Conservation (phyloP, 306 rosid species). For the Senna tora region DNA sequence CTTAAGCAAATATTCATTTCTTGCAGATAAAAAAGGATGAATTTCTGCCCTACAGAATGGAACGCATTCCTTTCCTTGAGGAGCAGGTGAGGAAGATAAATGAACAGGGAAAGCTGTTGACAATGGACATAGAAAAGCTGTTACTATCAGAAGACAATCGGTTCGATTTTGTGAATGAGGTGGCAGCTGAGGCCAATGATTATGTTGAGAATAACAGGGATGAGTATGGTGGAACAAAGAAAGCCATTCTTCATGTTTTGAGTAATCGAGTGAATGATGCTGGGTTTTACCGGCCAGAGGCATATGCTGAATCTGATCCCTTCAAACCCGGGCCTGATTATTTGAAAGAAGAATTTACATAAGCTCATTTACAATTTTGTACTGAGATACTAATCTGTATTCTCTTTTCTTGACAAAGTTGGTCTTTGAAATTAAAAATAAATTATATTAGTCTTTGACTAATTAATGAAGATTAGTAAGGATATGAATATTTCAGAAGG, state of each 20-base stretch:
- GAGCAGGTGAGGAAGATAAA: slow-evolving; percentile 82
- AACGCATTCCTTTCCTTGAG: slow-evolving; percentile 86
- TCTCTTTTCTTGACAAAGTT: background rate
- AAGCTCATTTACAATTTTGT: slow-evolving; percentile 21
- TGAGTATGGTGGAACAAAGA: slow-evolving; percentile 80
- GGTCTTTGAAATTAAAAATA: background rate
- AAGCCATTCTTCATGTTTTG: slow-evolving; percentile 88
- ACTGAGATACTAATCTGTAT: slow-evolving; percentile 23
- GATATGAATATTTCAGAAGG: background rate
- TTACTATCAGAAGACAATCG: slow-evolving; percentile 79
- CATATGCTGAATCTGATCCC: slow-evolving; percentile 77
- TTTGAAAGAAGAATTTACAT: slow-evolving; percentile 60
- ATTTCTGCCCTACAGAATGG: slow-evolving; percentile 53
- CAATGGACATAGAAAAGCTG: slow-evolving; percentile 72
- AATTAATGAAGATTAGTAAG: background rate
- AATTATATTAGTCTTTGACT: background rate
- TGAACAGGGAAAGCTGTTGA: slow-evolving; percentile 72
- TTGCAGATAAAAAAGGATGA: slow-evolving; percentile 72
- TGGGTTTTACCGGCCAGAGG: slow-evolving; percentile 79
- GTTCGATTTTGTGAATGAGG: slow-evolving; percentile 85
- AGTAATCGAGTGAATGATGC: slow-evolving; percentile 81
- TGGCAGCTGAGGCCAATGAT: slow-evolving; percentile 84
- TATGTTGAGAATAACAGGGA: slow-evolving; percentile 79
- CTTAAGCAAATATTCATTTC: slow-evolving; percentile 33
- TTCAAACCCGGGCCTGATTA: slow-evolving; percentile 78